Evolutionary conservation across 345 rosid genomes (phyloP).

Genomic region (Eucalyptus polyanthemos): DNA sequence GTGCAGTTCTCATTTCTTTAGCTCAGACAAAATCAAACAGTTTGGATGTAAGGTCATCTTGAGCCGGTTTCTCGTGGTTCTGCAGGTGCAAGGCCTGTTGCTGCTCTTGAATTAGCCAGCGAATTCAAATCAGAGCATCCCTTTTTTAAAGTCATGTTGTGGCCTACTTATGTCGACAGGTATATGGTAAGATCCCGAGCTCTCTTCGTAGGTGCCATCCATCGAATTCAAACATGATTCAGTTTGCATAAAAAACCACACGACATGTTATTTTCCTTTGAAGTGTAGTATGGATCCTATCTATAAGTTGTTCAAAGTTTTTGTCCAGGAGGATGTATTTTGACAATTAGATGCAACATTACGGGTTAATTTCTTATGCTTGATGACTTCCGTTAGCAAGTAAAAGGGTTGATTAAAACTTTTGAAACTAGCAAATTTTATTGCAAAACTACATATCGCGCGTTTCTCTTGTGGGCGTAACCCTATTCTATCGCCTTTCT

Average conservation of each 20-base stretch:
- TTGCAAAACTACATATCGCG: background rate
- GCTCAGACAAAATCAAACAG: background rate
- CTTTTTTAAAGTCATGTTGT: background rate
- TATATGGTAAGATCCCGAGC: background rate
- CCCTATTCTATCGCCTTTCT: background rate
- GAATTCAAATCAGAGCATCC: background rate
- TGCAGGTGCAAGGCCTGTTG: background rate
- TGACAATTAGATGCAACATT: background rate
- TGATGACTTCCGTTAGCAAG: background rate
- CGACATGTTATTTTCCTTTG: background rate
- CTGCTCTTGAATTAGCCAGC: background rate
- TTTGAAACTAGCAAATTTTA: background rate
- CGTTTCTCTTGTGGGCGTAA: background rate
- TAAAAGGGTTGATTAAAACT: background rate
- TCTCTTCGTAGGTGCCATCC: background rate
- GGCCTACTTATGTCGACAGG: background rate
- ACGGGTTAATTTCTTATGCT: background rate
- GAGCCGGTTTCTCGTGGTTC: background rate
- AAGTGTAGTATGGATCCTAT: background rate
- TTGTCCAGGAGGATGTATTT: background rate
- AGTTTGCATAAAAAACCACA: background rate
- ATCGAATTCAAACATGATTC: background rate
- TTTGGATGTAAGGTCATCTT: background rate
- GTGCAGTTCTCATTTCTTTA: background rate
- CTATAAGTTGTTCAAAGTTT: background rate